Percentiles rank a stretch among this genome's conserved stretches.
These are phyloP conservation scores for Hanseniaspora singularis DNA, from an alignment of 805 yeast species.

Conservation along the genomic window DNA sequence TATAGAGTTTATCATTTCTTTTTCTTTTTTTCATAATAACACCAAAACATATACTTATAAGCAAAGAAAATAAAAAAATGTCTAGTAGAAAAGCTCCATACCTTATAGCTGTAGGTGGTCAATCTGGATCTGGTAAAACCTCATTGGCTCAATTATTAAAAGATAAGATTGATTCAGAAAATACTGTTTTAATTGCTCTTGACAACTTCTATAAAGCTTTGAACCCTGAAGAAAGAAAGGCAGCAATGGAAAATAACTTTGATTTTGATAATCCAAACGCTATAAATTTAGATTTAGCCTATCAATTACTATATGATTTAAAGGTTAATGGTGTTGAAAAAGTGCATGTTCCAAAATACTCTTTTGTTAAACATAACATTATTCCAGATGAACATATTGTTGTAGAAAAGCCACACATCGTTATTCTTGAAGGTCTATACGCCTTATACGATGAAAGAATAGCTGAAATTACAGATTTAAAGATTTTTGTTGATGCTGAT, in stretches of 20 bases:
- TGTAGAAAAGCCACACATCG: conserved; percentile 87
- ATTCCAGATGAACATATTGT: conserved; percentile 56
- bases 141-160: conserved; percentile 78
- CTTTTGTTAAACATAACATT: conserved; percentile 52
- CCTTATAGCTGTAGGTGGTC: conserved; percentile 77
- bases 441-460: conserved; percentile 63
- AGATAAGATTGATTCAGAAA: conserved; percentile 69
- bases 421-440: conserved; percentile 83
- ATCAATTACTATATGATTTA: conserved; percentile 48
- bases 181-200: conserved; percentile 82
- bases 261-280: conserved; percentile 87
- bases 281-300: conserved; percentile 62
- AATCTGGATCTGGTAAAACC: conserved; percentile 86
- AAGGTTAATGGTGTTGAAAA: conserved; percentile 58
- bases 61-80: not conserved
- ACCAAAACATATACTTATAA: not conserved
- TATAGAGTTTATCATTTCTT: too few species aligned
- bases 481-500: conserved; percentile 87
- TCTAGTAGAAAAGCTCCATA: conserved; percentile 42
- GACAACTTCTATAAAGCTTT: conserved; percentile 86
- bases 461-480: conserved; percentile 66
- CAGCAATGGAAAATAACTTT: conserved; percentile 57
- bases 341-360: conserved; percentile 45
- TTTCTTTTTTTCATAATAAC: not conserved
- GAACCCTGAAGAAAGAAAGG: conserved; percentile 42